Base-by-base conservation (phyloP, 2,329 filamentous ascomycete genomes). In the Aspergillus arachidicola region DNA sequence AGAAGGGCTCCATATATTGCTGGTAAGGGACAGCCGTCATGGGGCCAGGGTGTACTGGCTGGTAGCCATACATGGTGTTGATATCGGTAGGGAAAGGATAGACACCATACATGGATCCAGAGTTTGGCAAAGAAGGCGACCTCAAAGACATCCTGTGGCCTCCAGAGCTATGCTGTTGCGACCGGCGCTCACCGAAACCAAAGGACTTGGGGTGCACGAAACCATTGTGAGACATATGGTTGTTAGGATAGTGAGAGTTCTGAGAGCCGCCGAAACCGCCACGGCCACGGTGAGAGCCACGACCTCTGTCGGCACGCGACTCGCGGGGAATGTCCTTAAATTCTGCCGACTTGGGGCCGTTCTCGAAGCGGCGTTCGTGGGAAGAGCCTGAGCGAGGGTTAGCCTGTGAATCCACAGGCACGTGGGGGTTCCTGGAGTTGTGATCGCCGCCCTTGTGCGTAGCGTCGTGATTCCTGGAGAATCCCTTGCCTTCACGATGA, bases 61-160 rank as follows among this genome's bases (percentile, higher is more conserved):
- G 77, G 69, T 88, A 89, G 59, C 86, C 85, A 68, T 87, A 88
- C 77, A 87, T 82, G 41, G 81, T 80, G 61, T 81, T 80, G 58
- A 84, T 78, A 66, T 84, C 85, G 9, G 72, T 69, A 23, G 77
- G 76, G 64, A 75, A 74, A 48, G 74, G 71, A 67, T 80, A 80
- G 54, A 79, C 80, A 61, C 77, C 77, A 72, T 86, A 89, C 66
- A 83, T 79, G 34, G 77, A 76, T 41, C 67, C 72, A 21, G 84
- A 83, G 45, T 83, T 83, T 3, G 87, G 85, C 69, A 89, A 84
- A 1, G 88, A 89, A 66, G 89, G 87, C 30, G 88, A 87, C 60
- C 88, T 83, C 64, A 85, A 76, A 55, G 81, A 81, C 68, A 83
- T 81, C 57, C 86, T 81, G 67, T 82, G 84, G 63, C 80, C 81